Conservation (phyloP, 352 stramenopile genomes). For the Pythium aristosporum region DNA sequence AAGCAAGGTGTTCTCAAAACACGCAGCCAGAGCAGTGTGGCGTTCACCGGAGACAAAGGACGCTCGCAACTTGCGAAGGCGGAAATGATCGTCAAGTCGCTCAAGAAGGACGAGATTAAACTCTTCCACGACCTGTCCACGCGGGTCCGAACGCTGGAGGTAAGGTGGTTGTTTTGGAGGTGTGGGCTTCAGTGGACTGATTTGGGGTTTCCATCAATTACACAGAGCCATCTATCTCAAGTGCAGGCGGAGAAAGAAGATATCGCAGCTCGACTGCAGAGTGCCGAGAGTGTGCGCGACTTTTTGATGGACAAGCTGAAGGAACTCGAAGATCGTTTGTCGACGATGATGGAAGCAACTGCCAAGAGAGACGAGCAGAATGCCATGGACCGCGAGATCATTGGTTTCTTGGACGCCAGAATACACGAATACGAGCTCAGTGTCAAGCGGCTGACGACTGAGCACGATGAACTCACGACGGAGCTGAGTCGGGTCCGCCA, state of each 20-base stretch:
- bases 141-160: slow-evolving; percentile 69
- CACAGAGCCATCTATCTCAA: slow-evolving; percentile 54
- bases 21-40: slow-evolving; percentile 11
- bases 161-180: slow-evolving; percentile 16
- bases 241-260: slow-evolving; percentile 82
- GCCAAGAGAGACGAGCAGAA: slow-evolving; percentile 70
- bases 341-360: slow-evolving; percentile 47
- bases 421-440: slow-evolving; percentile 73
- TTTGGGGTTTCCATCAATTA: too few species aligned
- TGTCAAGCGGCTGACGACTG: slow-evolving; percentile 47
- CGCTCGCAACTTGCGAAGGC: slow-evolving; percentile 60
- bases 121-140: slow-evolving; percentile 83
- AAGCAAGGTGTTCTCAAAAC: slow-evolving; percentile 24
- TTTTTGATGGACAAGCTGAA: slow-evolving; percentile 87
- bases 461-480: slow-evolving; percentile 50
- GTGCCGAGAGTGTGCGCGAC: slow-evolving; percentile 75
- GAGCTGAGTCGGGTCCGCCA: slow-evolving; percentile 54
- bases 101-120: slow-evolving; percentile 86
- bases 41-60: slow-evolving; percentile 18
- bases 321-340: slow-evolving; percentile 65
- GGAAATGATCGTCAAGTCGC: slow-evolving; percentile 73
- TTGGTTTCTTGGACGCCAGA: slow-evolving; percentile 77
- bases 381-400: slow-evolving; percentile 75
- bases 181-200: background rate
- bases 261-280: slow-evolving; percentile 59